These are phyloP conservation scores for Hygrophorus russula DNA, from an alignment of 768 basidiomycete genomes.

Conservation along the genomic window DNA sequence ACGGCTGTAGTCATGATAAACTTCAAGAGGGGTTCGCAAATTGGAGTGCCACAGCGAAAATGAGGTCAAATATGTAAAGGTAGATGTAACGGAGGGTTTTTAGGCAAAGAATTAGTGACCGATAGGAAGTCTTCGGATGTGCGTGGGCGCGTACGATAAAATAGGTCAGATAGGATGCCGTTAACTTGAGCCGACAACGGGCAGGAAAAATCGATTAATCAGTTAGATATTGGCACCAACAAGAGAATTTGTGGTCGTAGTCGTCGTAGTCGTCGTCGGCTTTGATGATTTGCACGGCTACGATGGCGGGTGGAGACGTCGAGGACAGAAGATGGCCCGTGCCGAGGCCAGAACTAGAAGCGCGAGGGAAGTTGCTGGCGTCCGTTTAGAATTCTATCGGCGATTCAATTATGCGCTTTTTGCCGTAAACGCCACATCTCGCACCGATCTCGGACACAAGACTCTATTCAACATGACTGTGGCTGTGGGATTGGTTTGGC, in stretches of 20 bases:
- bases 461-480: neutral
- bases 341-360: constrained; percentile 11
- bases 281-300: neutral
- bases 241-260: too few species aligned
- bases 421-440: constrained; percentile 11
- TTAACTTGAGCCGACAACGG: too few species aligned
- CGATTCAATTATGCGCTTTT: constrained; percentile 20
- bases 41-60: neutral
- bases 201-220: too few species aligned
- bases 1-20: constrained; percentile 20
- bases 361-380: constrained; percentile 15
- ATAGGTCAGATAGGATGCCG: neutral
- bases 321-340: constrained; percentile 7
- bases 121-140: neutral
- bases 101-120: neutral
- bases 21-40: constrained; percentile 2
- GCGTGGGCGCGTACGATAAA: neutral
- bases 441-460: neutral
- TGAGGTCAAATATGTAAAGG: neutral
- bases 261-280: neutral
- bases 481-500: neutral
- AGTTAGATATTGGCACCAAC: too few species aligned
- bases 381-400: constrained; percentile 21
- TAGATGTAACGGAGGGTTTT: neutral
- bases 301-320: neutral